Evolutionary conservation across 139 green algal species (phyloP).

Genomic region (Picocystis salinarum): DNA sequence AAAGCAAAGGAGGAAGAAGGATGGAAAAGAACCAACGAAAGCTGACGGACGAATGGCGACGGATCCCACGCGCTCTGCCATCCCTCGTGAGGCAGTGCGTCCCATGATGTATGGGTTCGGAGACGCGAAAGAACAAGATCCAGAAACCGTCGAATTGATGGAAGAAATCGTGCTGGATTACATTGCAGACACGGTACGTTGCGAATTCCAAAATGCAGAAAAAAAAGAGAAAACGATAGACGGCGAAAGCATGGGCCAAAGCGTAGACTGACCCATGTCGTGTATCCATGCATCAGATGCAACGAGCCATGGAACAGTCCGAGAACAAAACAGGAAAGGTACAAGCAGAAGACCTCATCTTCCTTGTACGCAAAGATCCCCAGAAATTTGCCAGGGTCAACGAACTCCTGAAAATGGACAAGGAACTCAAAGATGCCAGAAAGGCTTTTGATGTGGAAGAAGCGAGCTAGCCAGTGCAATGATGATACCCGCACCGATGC

Average conservation of each 20-base stretch:
- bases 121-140: neutral
- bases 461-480: too few species aligned
- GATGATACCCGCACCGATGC: too few species aligned
- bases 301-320: conserved; percentile 1
- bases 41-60: too few species aligned
- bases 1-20: too few species aligned
- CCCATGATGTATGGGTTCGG: conserved; percentile 4
- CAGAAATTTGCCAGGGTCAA: neutral
- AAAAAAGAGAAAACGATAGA: neutral
- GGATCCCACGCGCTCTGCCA: too few species aligned
- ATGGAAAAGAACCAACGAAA: too few species aligned
- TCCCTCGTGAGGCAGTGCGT: too few species aligned
- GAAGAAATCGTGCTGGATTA: conserved; percentile 3
- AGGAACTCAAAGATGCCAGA: conserved; percentile 3
- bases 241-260: neutral
- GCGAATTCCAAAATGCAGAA: neutral
- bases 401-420: conserved; percentile 1
- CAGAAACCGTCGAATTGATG: neutral
- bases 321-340: conserved; percentile 1
- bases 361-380: conserved; percentile 1
- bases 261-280: too few species aligned
- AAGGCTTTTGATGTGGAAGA: too few species aligned
- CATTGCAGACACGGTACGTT: neutral
- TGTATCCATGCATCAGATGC: too few species aligned
- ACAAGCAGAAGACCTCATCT: conserved; percentile 1